A percentile compares a stretch with the other conserved stretches of the same genome.
phyloP scores from a whole-genome alignment of 768 basidiomycete species.

The Glaciozyma antarctica region DNA sequence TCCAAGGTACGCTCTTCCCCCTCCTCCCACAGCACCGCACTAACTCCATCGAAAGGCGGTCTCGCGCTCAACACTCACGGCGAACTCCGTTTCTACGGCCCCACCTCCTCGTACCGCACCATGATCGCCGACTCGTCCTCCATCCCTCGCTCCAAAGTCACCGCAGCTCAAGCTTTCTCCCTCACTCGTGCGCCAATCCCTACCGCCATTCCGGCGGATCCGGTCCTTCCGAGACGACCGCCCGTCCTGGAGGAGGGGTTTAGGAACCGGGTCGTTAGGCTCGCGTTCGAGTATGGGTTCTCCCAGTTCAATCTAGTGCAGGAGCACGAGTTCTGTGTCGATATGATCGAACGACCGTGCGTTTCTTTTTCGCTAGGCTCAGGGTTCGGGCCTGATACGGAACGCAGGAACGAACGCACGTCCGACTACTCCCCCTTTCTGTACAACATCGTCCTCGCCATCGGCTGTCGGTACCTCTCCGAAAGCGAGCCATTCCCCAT shows the following conservation, averaged over 20 bases:
- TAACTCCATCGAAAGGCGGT: neutral
- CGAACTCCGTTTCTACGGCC: slow-evolving; percentile 12
- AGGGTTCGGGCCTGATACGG: too few species aligned
- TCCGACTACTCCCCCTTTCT: slow-evolving; percentile 25
- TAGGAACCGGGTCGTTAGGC: slow-evolving; percentile 1
- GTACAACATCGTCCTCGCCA: slow-evolving; percentile 19
- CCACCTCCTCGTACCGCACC: slow-evolving; percentile 18
- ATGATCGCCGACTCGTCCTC: slow-evolving; percentile 23
- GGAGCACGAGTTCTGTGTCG: neutral
- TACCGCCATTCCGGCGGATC: neutral
- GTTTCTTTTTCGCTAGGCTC: neutral
- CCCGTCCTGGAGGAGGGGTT: slow-evolving; percentile 16
- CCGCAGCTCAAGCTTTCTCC: neutral
- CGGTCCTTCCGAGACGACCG: slow-evolving; percentile 13
- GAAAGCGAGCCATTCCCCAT: slow-evolving; percentile 14
- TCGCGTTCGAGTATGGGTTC: slow-evolving; percentile 26
- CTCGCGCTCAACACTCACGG: slow-evolving; percentile 6
- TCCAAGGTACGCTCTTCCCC: neutral
- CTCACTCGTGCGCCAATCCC: slow-evolving; percentile 12
- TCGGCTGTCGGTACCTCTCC: slow-evolving; percentile 27
- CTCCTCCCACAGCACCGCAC: neutral
- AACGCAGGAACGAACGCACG: slow-evolving; percentile 17
- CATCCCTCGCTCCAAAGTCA: slow-evolving; percentile 1
- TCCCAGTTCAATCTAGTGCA: slow-evolving; percentile 17
- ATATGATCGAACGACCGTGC: neutral